Conservation (phyloP, 768 basidiomycete genomes). For the Termitomyces sp. region DNA sequence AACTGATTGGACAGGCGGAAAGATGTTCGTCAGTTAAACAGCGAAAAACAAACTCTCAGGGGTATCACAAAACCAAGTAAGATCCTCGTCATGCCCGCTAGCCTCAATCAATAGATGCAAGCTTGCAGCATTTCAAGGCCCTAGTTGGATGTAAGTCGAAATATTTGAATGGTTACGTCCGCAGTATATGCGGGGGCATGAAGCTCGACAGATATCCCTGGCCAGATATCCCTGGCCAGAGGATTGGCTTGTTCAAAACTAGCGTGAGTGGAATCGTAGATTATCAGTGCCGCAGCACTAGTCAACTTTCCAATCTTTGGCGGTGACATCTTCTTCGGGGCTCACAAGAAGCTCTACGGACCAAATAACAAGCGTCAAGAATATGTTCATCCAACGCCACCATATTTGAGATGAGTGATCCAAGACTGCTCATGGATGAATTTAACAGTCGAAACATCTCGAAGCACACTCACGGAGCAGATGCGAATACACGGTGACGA, state of each 20-base stretch:
- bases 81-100: constrained; percentile 8
- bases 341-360: constrained; percentile 76
- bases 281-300: constrained; percentile 21
- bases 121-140: not conserved
- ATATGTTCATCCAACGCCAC: constrained; percentile 92
- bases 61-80: constrained; percentile 36
- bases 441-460: not conserved
- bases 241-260: not conserved
- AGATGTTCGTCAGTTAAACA: constrained; percentile 28
- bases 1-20: constrained; percentile 24
- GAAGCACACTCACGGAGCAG: constrained; percentile 60
- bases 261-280: not conserved
- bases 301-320: constrained; percentile 79
- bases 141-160: not conserved
- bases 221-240: not conserved
- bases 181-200: not conserved
- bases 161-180: not conserved
- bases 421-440: constrained; percentile 46
- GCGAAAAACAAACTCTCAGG: constrained; percentile 17
- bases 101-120: not conserved
- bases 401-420: constrained; percentile 90
- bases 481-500: constrained; percentile 85
- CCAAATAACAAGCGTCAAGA: constrained; percentile 83
- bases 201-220: not conserved
- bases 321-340: constrained; percentile 60